Conservation (phyloP, 192 early-diverging fungal genomes). For the Podila epicladia region DNA sequence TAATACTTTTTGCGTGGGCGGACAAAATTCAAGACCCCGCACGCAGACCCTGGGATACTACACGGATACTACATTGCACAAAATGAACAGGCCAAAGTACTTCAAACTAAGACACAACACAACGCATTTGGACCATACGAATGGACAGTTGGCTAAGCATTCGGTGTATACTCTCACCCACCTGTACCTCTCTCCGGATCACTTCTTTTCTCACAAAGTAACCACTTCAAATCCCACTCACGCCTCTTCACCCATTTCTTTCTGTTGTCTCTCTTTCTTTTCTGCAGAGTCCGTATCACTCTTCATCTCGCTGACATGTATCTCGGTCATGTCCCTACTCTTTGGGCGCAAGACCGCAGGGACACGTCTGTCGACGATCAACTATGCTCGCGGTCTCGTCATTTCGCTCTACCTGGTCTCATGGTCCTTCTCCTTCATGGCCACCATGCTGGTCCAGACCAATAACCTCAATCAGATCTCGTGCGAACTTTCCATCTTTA, state of each 20-base stretch:
- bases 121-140: too few relatives aligned
- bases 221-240: not conserved
- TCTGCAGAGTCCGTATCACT: slow-evolving; percentile 1
- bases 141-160: too few relatives aligned
- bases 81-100: too few relatives aligned
- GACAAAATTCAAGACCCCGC: too few relatives aligned
- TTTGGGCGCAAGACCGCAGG: slow-evolving; percentile 10
- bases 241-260: not conserved
- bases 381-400: slow-evolving; percentile 49
- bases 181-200: not conserved
- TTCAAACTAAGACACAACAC: too few relatives aligned
- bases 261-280: not conserved
- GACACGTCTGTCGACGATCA: slow-evolving; percentile 10
- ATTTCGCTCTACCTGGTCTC: slow-evolving; percentile 34
- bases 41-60: too few relatives aligned
- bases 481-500: slow-evolving; percentile 7
- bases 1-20: too few relatives aligned
- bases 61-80: too few relatives aligned
- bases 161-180: not conserved
- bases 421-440: slow-evolving; percentile 46
- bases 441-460: slow-evolving; percentile 21
- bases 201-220: too few relatives aligned
- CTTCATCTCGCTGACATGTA: slow-evolving; percentile 8
- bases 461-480: not conserved
- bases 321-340: slow-evolving; percentile 4